phyloP scores from a whole-genome alignment of 2,329 filamentous ascomycete species.

The Mycosphaerella sp. region DNA sequence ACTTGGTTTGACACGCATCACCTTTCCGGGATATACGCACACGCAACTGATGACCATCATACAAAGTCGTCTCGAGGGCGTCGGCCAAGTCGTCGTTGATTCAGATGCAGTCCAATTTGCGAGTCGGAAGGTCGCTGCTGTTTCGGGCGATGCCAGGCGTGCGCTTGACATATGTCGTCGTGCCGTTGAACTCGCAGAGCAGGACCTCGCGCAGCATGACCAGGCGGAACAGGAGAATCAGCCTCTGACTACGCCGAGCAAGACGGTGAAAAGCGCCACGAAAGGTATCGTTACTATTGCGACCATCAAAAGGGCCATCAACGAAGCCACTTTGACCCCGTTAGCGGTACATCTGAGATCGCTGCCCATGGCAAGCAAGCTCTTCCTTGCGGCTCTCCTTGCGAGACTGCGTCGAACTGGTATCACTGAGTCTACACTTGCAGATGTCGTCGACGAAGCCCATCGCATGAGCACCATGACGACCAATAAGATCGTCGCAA shows the following conservation, averaged over 20 bases:
- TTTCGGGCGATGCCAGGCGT: conserved; percentile 86
- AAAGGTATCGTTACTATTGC: conserved; percentile 72
- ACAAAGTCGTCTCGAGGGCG: conserved; percentile 80
- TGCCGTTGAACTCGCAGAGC: conserved; percentile 89
- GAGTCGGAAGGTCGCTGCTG: conserved; percentile 90
- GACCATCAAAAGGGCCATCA: conserved; percentile 89
- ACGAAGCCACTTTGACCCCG: conserved; percentile 87
- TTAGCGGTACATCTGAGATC: conserved; percentile 81
- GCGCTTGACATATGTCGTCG: conserved; percentile 92
- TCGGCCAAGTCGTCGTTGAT: conserved; percentile 78
- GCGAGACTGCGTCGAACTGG: conserved; percentile 75
- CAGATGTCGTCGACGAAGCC: conserved; percentile 83
- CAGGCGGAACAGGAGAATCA: conserved; percentile 29
- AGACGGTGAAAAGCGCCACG: conserved; percentile 38
- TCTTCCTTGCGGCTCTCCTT: conserved; percentile 77
- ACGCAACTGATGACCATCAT: conserved; percentile 98
- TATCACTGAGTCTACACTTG: conserved; percentile 77
- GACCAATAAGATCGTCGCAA: conserved; percentile 53
- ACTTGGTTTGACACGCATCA: conserved; percentile 77
- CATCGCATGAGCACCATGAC: conserved; percentile 59
- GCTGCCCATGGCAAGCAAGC: conserved; percentile 73
- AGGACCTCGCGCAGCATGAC: conserved; percentile 46
- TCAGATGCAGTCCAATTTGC: conserved; percentile 93
- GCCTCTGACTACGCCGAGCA: conserved; percentile 57
- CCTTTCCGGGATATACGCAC: conserved; percentile 94